Evolutionary conservation across 441 rosid species (phyloP).

Genomic region (Croton laevigatus): DNA sequence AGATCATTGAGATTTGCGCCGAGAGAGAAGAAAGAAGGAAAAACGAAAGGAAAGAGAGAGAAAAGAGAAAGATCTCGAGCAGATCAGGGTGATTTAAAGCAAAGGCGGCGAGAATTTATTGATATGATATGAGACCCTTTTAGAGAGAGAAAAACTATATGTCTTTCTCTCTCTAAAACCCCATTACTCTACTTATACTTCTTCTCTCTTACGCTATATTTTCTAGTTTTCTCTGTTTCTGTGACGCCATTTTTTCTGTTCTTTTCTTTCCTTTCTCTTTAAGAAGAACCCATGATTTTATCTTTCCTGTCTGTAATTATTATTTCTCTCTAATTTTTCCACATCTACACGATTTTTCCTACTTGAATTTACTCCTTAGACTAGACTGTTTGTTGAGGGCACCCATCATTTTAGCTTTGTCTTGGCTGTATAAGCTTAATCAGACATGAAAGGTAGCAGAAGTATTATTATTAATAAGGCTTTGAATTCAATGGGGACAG

Average conservation of each 20-base stretch:
- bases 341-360: neutral
- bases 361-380: neutral
- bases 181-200: slow-evolving; percentile 13
- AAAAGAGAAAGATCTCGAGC: slow-evolving; percentile 27
- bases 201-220: neutral
- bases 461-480: slow-evolving; percentile 22
- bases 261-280: neutral
- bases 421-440: neutral
- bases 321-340: neutral
- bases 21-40: neutral
- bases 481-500: slow-evolving; percentile 25
- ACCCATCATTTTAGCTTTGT: slow-evolving; percentile 10
- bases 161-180: slow-evolving; percentile 8
- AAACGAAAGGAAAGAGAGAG: neutral
- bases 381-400: neutral
- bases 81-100: slow-evolving; percentile 57
- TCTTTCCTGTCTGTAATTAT: neutral
- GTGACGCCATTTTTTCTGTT: slow-evolving; percentile 6
- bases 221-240: neutral
- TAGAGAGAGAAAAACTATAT: neutral
- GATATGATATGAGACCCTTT: slow-evolving; percentile 20
- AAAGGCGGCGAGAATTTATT: slow-evolving; percentile 81
- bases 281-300: neutral
- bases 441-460: neutral
- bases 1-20: slow-evolving; percentile 30